Evolutionary conservation across 768 basidiomycete genomes (phyloP), one percentile per base, ranked within the genome.

Genomic region (Suillus alpinus): DNA sequence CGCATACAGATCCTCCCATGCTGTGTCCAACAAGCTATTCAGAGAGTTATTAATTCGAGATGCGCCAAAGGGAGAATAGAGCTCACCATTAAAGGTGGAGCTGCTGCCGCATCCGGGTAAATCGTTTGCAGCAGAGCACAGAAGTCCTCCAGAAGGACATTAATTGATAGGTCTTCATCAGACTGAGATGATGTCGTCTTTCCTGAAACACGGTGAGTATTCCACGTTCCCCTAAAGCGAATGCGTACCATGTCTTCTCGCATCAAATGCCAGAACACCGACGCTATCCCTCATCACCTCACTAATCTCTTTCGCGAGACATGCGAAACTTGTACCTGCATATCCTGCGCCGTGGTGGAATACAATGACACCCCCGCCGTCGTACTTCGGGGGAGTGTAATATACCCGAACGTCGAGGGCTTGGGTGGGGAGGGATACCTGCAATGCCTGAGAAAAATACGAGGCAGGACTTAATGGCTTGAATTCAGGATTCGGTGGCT

Each of bases 341-440:
- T 94, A 94, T 14, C 97, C 97, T 0, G 94, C 96, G 1, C 97
- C 97, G 66, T 99, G 96, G 68, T 97, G 95, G 75, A 92, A 95
- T 6, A 98, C 82, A 71, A 98, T 83, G 3, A 96, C 85, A 0
- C 89, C 87, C 18, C 79, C 80, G 0, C 65, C 67, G 20, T 59
- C 63, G 16, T 47, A 62, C 52, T 79, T 79, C 1, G 94, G 86
- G 1, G 89, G 83, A 0, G 92, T 90, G 71, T 95, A 91, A 74
- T 98, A 97, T 10, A 86, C 88, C 34, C 95, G 81, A 66, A 86
- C 84, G 52, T 89, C 86, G 5, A 93, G 83, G 20, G 78, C 78
- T 7, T 86, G 78, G 13, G 77, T 69, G 5, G 86, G 80, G 18
- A 95, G 85, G 0, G 81, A 71, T 47, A 98, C 88, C 67, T 94